Base-by-base conservation (phyloP, 1,139 yeast species). In the Debaryomyces robertsiae region DNA sequence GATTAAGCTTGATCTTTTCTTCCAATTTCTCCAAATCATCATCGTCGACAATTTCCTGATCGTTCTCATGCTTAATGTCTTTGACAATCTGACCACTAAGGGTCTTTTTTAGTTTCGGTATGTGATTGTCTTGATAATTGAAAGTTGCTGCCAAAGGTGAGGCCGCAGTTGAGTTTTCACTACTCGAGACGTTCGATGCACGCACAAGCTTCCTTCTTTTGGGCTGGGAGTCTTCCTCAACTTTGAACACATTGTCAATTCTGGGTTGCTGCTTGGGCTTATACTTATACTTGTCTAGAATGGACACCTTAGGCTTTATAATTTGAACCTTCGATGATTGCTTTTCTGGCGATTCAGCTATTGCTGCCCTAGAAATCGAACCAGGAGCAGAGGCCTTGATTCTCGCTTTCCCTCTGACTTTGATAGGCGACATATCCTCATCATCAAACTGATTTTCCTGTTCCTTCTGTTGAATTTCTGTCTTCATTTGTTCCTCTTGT, bases 301-400 rank as follows among this genome's bases (percentile, higher is more conserved):
- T 81, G 2, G 85, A 76, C 32, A 69, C 65, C 41, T 71, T 76
- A 16, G 80, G 81, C 49, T 71, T 78, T 36, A 66, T 66, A 32
- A 80, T 60, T 23, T 75, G 72, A n/a, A 82, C 84, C 54, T 81
- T 82, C 3, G 87, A 79, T 9, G 57, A 53, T 33, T 40, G 50
- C 43, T 42, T 49, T 17, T 47, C 50, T 24, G 48, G 48, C 3
- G 52, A 44, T 24, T 53, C 40, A 16, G 25, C 27, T 13, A 15
- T 15, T 17, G 17, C 14, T 6, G 40, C 25, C 13, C 22, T 17
- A 1, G 32, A 19, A 9, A 24, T 23, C 2, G 43, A 40, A 3
- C 63, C 63, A 2, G 63, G 52, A 41, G 50, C 27, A n/a, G 45
- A 32, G 3, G 49, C 45, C 41, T 65, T 64, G 7, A 55, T 46